Conservation (phyloP, 495 filamentous ascomycete species). For the Rhizodiscina lignyota region DNA sequence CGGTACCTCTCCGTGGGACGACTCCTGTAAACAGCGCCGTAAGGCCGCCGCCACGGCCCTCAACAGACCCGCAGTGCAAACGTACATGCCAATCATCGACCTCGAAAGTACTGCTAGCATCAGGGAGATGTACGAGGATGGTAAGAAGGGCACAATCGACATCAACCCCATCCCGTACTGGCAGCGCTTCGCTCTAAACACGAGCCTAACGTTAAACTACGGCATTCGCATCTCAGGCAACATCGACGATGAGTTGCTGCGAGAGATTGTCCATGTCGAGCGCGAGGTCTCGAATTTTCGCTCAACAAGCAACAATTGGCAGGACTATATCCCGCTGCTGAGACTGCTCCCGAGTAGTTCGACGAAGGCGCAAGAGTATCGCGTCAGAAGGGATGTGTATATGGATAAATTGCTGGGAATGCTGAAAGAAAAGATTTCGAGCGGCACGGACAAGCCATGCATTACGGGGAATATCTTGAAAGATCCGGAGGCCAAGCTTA, state of each 20-base stretch:
- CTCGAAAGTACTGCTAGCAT: constrained; percentile 49
- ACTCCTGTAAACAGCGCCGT: constrained; percentile 50
- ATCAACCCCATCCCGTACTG: constrained; percentile 47
- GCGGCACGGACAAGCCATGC: constrained; percentile 50
- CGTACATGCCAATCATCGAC: constrained; percentile 57
- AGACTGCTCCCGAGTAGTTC: constrained; percentile 37
- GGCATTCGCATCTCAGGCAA: constrained; percentile 44
- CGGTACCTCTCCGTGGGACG: constrained; percentile 60
- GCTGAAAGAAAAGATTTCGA: constrained; percentile 39
- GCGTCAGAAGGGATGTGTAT: constrained; percentile 39
- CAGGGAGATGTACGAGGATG: constrained; percentile 43
- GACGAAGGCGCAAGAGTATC: constrained; percentile 33
- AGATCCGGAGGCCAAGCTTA: constrained; percentile 31
- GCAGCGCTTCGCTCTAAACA: constrained; percentile 50
- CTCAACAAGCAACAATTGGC: constrained; percentile 52
- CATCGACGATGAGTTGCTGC: constrained; percentile 36
- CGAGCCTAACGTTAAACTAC: constrained; percentile 47
- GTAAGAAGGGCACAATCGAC: constrained; percentile 33
- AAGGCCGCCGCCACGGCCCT: constrained; percentile 56
- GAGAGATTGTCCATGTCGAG: constrained; percentile 46
- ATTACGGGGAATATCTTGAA: constrained; percentile 54
- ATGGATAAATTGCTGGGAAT: constrained; percentile 38
- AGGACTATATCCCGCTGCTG: constrained; percentile 49
- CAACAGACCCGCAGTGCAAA: constrained; percentile 47
- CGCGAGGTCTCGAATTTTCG: constrained; percentile 46